These are phyloP conservation scores for Zygotorulaspora mrakii DNA, from an alignment of 1,139 yeast genomes.

Conservation along the genomic window DNA sequence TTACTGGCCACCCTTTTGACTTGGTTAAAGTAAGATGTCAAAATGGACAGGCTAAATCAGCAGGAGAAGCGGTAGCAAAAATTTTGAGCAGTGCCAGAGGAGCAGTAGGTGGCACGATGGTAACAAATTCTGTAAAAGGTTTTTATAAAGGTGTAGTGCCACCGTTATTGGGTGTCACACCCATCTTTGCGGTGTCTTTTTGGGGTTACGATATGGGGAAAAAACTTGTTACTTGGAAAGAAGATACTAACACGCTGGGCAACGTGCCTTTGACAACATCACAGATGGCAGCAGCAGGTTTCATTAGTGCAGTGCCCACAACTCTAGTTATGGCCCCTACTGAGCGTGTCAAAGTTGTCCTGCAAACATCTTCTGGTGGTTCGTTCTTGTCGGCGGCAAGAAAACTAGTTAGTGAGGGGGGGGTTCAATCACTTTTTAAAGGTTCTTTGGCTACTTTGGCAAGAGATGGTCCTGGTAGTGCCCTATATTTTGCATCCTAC, in stretches of 20 bases:
- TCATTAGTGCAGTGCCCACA: constrained; percentile 90
- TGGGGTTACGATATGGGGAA: constrained; percentile 98
- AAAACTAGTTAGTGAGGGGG: constrained; percentile 76
- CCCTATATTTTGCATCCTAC: constrained; percentile 91
- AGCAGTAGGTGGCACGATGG: constrained; percentile 31
- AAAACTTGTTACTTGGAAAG: constrained; percentile 50
- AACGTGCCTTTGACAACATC: constrained; percentile 48
- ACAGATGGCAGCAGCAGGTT: constrained; percentile 91
- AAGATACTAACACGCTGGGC: constrained; percentile 36
- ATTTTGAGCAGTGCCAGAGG: constrained; percentile 68
- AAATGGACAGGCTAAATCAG: constrained; percentile 49
- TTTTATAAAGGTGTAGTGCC: constrained; percentile 85
- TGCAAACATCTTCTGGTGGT: constrained; percentile 65
- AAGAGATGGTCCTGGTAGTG: constrained; percentile 98
- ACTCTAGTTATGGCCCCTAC: constrained; percentile 95
- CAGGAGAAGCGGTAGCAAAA: constrained; percentile 62
- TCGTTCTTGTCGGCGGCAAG: constrained; percentile 47
- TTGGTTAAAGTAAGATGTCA: constrained; percentile 89
- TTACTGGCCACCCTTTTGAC: constrained; percentile 96
- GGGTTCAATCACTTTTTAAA: constrained; percentile 77
- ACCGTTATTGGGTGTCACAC: constrained; percentile 91
- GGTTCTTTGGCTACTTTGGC: constrained; percentile 92
- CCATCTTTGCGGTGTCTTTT: constrained; percentile 96
- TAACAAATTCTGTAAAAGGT: constrained; percentile 43
- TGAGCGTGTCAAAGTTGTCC: constrained; percentile 89